Percentiles rank a stretch among this genome's conserved stretches.
Conservation (phyloP, 2,329 filamentous ascomycete species). For the Aspergillus oerlinghausenensis region DNA sequence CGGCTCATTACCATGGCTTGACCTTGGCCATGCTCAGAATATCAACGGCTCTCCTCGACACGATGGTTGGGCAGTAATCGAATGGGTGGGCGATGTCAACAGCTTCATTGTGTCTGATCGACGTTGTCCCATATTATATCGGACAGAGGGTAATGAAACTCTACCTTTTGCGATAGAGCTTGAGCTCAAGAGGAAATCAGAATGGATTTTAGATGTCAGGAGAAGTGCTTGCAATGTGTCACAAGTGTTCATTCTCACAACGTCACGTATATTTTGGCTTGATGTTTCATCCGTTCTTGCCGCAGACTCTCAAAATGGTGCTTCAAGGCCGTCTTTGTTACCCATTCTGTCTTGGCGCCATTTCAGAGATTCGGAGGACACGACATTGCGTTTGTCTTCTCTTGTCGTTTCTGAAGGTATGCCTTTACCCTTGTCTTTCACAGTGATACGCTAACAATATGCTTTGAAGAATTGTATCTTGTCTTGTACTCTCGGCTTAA, state of each 20-base stretch:
- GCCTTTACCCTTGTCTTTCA: slow-evolving; percentile 1
- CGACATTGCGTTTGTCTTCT: slow-evolving; percentile 42
- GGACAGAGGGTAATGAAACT: slow-evolving; percentile 21
- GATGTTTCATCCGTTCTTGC: slow-evolving; percentile 31
- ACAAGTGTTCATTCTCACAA: slow-evolving; percentile 52
- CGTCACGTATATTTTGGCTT: slow-evolving; percentile 46
- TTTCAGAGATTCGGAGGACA: slow-evolving; percentile 51
- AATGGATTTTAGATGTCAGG: slow-evolving; percentile 54
- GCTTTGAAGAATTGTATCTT: slow-evolving; percentile 31
- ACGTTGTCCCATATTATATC: slow-evolving; percentile 35
- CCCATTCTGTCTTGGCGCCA: slow-evolving; percentile 49
- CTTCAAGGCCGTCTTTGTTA: slow-evolving; percentile 26
- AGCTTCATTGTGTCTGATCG: slow-evolving; percentile 52
- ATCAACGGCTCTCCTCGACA: slow-evolving; percentile 17
- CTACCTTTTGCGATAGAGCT: slow-evolving; percentile 32
- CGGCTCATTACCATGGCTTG: slow-evolving; percentile 28
- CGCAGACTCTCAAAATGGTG: slow-evolving; percentile 12
- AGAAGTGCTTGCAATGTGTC: slow-evolving; percentile 38
- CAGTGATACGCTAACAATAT: slow-evolving; percentile 8
- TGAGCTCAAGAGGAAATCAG: slow-evolving; percentile 30
- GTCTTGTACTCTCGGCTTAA: slow-evolving; percentile 39
- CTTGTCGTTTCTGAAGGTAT: slow-evolving; percentile 31
- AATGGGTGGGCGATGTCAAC: slow-evolving; percentile 37
- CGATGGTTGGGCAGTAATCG: slow-evolving; percentile 43
- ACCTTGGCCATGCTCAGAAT: slow-evolving; percentile 10